These are phyloP conservation scores for Umbilicus rupestris DNA, from an alignment of 164 flowering plant genomes.

Conservation along the genomic window DNA sequence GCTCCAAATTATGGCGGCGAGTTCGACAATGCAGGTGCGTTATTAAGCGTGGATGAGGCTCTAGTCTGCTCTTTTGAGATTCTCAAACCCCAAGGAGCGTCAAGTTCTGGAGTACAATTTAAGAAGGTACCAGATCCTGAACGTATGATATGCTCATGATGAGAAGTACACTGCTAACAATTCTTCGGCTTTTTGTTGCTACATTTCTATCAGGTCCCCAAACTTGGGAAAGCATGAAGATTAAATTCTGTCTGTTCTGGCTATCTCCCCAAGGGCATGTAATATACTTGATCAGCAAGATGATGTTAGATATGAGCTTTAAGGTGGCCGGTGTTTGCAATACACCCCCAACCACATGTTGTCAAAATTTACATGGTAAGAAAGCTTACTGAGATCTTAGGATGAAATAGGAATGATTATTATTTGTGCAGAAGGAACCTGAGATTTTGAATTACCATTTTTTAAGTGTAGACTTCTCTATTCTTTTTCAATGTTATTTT, in stretches of 20 bases:
- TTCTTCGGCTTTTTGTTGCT: not conserved
- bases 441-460: not conserved
- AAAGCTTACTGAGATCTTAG: not conserved
- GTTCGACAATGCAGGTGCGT: slow-evolving; percentile 54
- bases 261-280: not conserved
- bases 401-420: not conserved
- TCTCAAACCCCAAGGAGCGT: slow-evolving; percentile 32
- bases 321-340: not conserved
- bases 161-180: not conserved
- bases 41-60: slow-evolving; percentile 41
- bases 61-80: slow-evolving; percentile 48
- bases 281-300: not conserved
- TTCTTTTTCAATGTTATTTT: not conserved
- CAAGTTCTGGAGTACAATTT: slow-evolving; percentile 26
- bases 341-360: not conserved
- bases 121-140: slow-evolving; percentile 29
- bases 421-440: not conserved
- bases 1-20: slow-evolving; percentile 61
- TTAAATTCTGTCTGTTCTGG: not conserved
- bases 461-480: not conserved
- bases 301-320: not conserved
- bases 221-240: not conserved
- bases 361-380: not conserved
- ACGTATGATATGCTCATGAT: not conserved
- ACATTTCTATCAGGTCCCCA: slow-evolving; percentile 1